Evolutionary conservation across 148 eudicot species (phyloP).

Genomic region (Rhododendron mucronatum): DNA sequence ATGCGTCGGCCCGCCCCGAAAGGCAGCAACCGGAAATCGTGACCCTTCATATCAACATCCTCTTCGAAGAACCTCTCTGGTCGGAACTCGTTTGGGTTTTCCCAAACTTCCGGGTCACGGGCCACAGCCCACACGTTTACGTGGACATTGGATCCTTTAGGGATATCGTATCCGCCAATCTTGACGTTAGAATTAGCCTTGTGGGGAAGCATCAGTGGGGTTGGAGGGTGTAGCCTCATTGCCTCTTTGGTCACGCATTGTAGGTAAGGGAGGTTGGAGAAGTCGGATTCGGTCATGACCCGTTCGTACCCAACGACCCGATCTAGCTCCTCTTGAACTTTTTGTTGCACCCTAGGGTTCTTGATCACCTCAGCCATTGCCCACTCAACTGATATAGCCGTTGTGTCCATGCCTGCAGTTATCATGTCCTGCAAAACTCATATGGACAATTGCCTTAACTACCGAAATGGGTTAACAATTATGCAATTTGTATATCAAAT

Average conservation of each 20-base stretch:
- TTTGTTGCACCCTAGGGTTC: conserved; percentile 77
- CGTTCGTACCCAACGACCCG: conserved; percentile 61
- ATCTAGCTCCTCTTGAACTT: conserved; percentile 86
- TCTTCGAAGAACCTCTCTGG: conserved; percentile 74
- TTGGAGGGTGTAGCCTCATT: conserved; percentile 77
- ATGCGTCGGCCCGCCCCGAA: conserved; percentile 83
- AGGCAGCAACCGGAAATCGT: conserved; percentile 62
- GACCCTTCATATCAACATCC: conserved; percentile 81
- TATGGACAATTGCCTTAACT: background rate
- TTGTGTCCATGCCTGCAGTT: conserved; percentile 90
- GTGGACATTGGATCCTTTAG: conserved; percentile 61
- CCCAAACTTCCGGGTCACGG: conserved; percentile 68
- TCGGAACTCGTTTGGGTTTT: conserved; percentile 54
- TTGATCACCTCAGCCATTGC: conserved; percentile 73
- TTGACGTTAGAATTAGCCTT: conserved; percentile 65
- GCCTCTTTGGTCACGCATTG: conserved; percentile 71
- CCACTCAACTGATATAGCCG: conserved; percentile 76
- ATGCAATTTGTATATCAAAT: background rate
- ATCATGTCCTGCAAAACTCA: conserved; percentile 67
- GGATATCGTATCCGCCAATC: conserved; percentile 74
- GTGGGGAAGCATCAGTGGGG: conserved; percentile 87
- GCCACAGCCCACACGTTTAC: conserved; percentile 88
- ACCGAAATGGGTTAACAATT: background rate
- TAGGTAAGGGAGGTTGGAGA: conserved; percentile 73
- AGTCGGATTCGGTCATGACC: conserved; percentile 68